phyloP scores from a whole-genome alignment of 2,329 filamentous ascomycete genomes.

The Talaromyces marneffei region DNA sequence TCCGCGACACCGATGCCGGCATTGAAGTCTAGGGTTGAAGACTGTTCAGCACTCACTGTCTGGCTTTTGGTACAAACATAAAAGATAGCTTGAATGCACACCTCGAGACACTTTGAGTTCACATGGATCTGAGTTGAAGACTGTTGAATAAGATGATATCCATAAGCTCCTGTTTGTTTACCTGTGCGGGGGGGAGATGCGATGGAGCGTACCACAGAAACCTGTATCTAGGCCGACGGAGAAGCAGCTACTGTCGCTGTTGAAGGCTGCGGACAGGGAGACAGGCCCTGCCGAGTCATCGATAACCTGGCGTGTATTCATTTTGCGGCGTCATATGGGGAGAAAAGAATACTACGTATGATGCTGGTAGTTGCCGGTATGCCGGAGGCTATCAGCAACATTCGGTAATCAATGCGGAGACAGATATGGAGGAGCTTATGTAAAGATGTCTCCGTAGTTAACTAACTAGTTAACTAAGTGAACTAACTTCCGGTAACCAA shows the following conservation, averaged over 20 bases:
- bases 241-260: constrained; percentile 78
- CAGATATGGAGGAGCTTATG: background rate
- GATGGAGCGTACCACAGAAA: constrained; percentile 62
- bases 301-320: constrained; percentile 87
- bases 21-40: constrained; percentile 57
- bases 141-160: constrained; percentile 38
- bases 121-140: constrained; percentile 68
- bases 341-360: background rate
- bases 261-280: constrained; percentile 80
- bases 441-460: constrained; percentile 6
- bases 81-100: constrained; percentile 25
- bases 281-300: constrained; percentile 68
- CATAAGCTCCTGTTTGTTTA: constrained; percentile 12
- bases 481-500: too few species aligned
- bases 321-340: constrained; percentile 38
- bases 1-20: constrained; percentile 75
- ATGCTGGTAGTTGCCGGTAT: background rate
- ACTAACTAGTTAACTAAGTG: too few species aligned
- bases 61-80: background rate
- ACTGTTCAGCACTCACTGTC: background rate
- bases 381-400: background rate
- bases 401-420: background rate
- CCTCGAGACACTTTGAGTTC: constrained; percentile 60
- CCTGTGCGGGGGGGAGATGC: constrained; percentile 8
- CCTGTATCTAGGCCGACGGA: constrained; percentile 80